Conservation (phyloP, 345 rosid species). For the Tarenaya hassleriana region DNA sequence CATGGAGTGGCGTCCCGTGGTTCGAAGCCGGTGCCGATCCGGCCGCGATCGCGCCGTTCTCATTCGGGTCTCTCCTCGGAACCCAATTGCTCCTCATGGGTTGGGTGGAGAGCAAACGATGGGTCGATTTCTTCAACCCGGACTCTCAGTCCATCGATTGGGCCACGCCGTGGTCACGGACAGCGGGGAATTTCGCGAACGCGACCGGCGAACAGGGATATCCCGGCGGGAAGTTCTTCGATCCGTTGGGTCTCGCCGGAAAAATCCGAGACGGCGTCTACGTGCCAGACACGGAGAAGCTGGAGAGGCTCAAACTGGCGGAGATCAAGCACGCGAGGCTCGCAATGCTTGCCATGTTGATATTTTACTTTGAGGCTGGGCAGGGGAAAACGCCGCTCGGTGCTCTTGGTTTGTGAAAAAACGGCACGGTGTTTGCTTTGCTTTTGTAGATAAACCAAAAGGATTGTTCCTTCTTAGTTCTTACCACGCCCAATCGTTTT, state of each 20-base stretch:
- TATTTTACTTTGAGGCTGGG: conserved; percentile 93
- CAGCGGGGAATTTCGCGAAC: conserved; percentile 79
- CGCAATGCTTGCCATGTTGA: conserved; percentile 93
- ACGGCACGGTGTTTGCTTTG: conserved; percentile 19
- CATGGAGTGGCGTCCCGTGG: conserved; percentile 97
- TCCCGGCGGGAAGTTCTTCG: conserved; percentile 97
- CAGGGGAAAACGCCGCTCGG: conserved; percentile 97
- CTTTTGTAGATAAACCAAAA: conserved; percentile 32
- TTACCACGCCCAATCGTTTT: too few relatives aligned
- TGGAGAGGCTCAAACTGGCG: conserved; percentile 83
- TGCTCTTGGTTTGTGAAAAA: conserved; percentile 76
- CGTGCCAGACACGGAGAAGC: conserved; percentile 68
- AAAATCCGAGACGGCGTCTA: conserved; percentile 55
- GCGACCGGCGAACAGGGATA: conserved; percentile 91
- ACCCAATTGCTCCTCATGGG: conserved; percentile 97
- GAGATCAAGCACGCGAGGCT: conserved; percentile 96
- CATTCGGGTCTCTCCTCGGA: conserved; percentile 77
- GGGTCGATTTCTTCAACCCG: conserved; percentile 98
- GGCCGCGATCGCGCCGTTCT: conserved; percentile 77
- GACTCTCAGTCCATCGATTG: conserved; percentile 90
- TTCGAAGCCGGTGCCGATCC: conserved; percentile 97
- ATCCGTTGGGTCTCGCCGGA: conserved; percentile 78
- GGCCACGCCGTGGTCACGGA: conserved; percentile 97
- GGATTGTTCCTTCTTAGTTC: too few relatives aligned
- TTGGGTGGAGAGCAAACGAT: conserved; percentile 98